Base-by-base conservation (phyloP, 441 rosid genomes). In the Pelargonium citronellum region DNA sequence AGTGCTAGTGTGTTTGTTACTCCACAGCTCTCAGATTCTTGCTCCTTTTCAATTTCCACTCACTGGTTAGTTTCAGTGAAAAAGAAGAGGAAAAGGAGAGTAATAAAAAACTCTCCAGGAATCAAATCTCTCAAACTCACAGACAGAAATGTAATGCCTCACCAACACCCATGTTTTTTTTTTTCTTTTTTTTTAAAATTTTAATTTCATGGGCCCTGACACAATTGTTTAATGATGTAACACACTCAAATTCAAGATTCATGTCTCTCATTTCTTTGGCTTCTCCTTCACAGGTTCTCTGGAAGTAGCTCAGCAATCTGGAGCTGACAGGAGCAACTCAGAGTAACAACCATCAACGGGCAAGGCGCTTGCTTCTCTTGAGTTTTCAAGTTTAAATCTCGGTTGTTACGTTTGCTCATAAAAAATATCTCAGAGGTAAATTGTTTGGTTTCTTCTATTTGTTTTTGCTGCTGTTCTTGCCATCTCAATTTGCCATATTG, bases 271-370 rank as follows among this genome's bases (percentile, higher is more conserved):
- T 19, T 67, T 64, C 67, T 70, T 41, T 4, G 66, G 67, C 67
- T 71, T 74, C 65, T 69, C 67, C 72, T 24, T 63, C 10, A 15
- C n/a, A 66, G 64, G 41, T 41, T 53, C 20, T 53, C 17, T 53
- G 58, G 12, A 15, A 53, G 58, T 53, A 17, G 58, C 58, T 51
- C 58, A 13, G 16, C 19, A 51, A 51, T 51, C 58, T 51, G 58
- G 37, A 30, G 30, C 30, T 24, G 30, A 24, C 30, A 51, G n/a
- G n/a, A n/a, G 24, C 24, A 22, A 22, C 24, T 22, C 24, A 0
- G 24, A 22, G 24, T 0, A 22, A 22, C 24, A 22, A 22, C 24
- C 1, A n/a, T n/a, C n/a, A n/a, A n/a, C n/a, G 24, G 24, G 24
- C 24, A 22, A 22, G 24, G 24, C 24, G 24, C 24, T 22, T 22